Conservation (phyloP, 257 asterid genomes). For the Parsonsia alboflavescens region DNA sequence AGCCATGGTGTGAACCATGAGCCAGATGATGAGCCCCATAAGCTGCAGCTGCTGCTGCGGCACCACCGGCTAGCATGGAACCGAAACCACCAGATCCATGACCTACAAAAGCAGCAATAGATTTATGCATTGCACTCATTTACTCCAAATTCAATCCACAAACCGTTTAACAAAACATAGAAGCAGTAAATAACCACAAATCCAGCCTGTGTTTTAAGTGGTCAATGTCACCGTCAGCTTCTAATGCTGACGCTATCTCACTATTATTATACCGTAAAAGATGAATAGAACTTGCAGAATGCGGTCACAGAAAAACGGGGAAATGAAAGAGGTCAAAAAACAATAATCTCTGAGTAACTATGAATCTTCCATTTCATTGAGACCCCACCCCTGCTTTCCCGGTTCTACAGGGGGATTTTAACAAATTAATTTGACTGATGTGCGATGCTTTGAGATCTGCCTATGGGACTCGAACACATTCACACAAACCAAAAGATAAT, state of each 20-base stretch:
- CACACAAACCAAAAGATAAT: neutral
- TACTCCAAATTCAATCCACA: no score
- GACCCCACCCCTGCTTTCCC: neutral
- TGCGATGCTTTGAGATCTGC: no score
- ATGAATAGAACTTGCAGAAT: neutral
- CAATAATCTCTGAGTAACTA: neutral
- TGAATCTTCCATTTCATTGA: neutral
- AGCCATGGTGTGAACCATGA: constrained; percentile 43
- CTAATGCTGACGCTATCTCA: neutral
- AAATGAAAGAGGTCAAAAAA: neutral
- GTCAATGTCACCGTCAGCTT: neutral
- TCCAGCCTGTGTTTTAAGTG: neutral
- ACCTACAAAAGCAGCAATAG: constrained; percentile 40
- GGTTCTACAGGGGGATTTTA: neutral
- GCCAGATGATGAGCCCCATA: constrained; percentile 77
- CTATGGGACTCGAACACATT: neutral
- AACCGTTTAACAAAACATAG: neutral
- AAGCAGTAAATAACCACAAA: neutral
- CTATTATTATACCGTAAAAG: neutral
- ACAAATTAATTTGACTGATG: neutral
- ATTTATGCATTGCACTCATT: no score
- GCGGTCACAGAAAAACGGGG: neutral
- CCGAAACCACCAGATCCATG: constrained; percentile 42
- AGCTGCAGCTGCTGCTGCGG: constrained; percentile 80
- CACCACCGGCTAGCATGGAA: constrained; percentile 77